Evolutionary conservation across 2,329 filamentous ascomycete species (phyloP), one percentile per base, ranked within the genome.

Genomic region (Thielaviopsis musarum): DNA sequence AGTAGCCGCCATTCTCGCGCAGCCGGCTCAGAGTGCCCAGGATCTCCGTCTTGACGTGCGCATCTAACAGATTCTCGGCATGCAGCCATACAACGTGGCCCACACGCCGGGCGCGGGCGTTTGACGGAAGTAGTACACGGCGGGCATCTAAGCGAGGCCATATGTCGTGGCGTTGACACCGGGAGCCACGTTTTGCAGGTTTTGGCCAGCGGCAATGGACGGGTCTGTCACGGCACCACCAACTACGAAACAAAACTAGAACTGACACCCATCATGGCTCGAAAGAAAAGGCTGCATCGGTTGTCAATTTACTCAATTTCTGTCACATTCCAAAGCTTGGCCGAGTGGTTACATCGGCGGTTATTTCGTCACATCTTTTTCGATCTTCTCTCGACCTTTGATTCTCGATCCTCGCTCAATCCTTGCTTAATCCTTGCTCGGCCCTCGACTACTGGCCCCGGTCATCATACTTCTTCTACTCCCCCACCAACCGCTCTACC

Each of bases 401-500:
- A 3, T 12, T 26, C 6, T 26, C 24, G 24, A 26, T 6, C 24
- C 24, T 26, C 24, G 24, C 24, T 48, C 34, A 30, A 21, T 21
- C 24, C n/a, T n/a, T n/a, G 13, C 21, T 21, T 28, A n/a, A 63
- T 9, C 28, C 54, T 41, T 13, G 21, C 21, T 22, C 38, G 22
- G 15, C 38, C 24, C 24, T 26, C 24, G 24, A 26, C 24, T 26
- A 6, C 24, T 26, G 12, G 13, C 45, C 22, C 45, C 28, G 45
- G 6, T 52, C 24, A 5, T 12, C 30, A 5, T 34, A 5, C 5
- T 34, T 5, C 30, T 12, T 5, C 24, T 26, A 6, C 24, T 26
- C 15, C 15, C 38, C 38, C 15, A 22, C 34, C 30, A 57, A 24
- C 28, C 19, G 21, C 21, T 54, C 64, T 57, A 82, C 62, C 67